Conservation (phyloP, 1,284 basidiomycete species). For the Polyporus tsugae region DNA sequence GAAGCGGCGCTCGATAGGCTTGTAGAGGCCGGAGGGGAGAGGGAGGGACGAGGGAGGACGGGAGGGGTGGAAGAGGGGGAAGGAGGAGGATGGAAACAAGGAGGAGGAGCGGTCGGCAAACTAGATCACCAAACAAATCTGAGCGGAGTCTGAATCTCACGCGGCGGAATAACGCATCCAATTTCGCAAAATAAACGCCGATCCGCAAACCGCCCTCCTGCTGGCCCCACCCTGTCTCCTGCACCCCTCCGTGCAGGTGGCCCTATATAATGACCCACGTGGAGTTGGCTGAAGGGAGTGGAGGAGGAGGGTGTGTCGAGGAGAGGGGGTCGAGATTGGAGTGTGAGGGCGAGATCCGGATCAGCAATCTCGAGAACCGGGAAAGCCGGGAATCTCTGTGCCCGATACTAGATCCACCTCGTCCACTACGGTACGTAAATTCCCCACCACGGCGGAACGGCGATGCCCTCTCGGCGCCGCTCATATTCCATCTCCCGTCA, state of each 20-base stretch:
- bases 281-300: constrained; percentile 4
- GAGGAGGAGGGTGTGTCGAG: constrained; percentile 20
- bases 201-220: constrained; percentile 20
- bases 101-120: constrained; percentile 34
- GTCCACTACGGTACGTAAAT: constrained; percentile 37
- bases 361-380: constrained; percentile 43
- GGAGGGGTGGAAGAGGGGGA: constrained; percentile 30
- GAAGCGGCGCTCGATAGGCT: not conserved
- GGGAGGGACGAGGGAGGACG: constrained; percentile 25
- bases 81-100: constrained; percentile 38
- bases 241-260: constrained; percentile 9
- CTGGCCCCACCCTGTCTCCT: constrained; percentile 4
- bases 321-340: constrained; percentile 24
- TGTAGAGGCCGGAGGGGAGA: constrained; percentile 9
- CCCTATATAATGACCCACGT: not conserved
- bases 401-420: constrained; percentile 41
- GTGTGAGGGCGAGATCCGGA: constrained; percentile 38
- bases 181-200: constrained; percentile 32
- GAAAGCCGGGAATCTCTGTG: constrained; percentile 40
- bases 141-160: constrained; percentile 38
- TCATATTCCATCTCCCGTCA: constrained; percentile 32
- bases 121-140: constrained; percentile 41
- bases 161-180: constrained; percentile 35
- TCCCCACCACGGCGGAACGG: constrained; percentile 39
- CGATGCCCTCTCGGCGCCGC: constrained; percentile 41